Conservation (phyloP, 768 basidiomycete genomes). For the Tephrocybe sp. region DNA sequence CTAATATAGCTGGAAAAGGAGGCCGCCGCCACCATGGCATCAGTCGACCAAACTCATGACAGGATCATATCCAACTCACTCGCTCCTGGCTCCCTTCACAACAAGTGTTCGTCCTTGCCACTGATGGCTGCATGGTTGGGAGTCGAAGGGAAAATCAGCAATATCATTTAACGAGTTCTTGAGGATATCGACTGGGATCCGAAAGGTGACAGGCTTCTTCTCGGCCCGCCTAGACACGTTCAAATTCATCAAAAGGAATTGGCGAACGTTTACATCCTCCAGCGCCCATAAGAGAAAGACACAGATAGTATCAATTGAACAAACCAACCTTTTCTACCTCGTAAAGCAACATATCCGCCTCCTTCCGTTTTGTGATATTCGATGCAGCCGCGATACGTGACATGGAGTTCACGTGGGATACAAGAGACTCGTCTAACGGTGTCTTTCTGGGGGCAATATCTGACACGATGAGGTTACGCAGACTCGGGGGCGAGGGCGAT, state of each 20-base stretch:
- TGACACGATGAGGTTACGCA: conserved; percentile 60
- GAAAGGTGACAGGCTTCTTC: conserved; percentile 54
- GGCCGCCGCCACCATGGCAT: not conserved
- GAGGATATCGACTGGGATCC: conserved; percentile 68
- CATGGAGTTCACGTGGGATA: conserved; percentile 68
- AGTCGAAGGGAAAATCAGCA: conserved; percentile 74
- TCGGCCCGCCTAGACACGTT: not conserved
- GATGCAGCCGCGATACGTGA: conserved; percentile 50
- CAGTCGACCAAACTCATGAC: not conserved
- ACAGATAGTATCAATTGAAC: not conserved
- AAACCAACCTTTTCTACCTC: conserved; percentile 56
- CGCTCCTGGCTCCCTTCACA: conserved; percentile 73
- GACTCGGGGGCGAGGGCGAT: conserved; percentile 29
- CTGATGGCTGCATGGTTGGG: conserved; percentile 41
- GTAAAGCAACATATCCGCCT: conserved; percentile 62
- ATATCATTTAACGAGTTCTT: conserved; percentile 55
- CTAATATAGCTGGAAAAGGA: conserved; percentile 73
- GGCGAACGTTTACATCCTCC: conserved; percentile 66
- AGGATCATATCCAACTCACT: conserved; percentile 44
- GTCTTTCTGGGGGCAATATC: conserved; percentile 73
- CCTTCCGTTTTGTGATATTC: conserved; percentile 54
- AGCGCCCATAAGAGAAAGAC: not conserved
- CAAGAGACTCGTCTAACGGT: conserved; percentile 58
- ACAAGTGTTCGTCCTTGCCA: conserved; percentile 64
- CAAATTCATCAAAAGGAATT: conserved; percentile 83